These are phyloP conservation scores for Chalciporus chontae DNA, from an alignment of 768 basidiomycete genomes.

Conservation along the genomic window DNA sequence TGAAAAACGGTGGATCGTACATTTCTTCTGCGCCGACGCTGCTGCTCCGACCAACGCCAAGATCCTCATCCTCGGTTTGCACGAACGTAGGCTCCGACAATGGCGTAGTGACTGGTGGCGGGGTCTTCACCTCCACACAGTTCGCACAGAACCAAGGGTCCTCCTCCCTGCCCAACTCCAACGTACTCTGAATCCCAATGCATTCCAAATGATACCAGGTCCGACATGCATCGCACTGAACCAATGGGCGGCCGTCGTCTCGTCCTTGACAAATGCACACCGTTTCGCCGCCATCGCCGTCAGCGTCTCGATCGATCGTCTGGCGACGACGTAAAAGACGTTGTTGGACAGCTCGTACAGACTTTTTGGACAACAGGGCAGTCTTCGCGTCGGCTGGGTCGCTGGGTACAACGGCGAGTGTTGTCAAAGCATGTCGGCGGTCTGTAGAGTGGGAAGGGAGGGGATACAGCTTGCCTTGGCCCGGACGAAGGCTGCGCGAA, in stretches of 20 bases:
- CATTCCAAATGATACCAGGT: conserved; percentile 83
- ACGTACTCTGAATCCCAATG: conserved; percentile 63
- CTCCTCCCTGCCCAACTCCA: conserved; percentile 70
- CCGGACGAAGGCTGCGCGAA: conserved; percentile 24
- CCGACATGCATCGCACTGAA: conserved; percentile 78
- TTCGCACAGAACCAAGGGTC: conserved; percentile 74
- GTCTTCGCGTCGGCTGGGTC: conserved; percentile 77
- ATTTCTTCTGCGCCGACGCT: conserved; percentile 33
- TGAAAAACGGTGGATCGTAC: conserved; percentile 59
- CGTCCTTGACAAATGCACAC: conserved; percentile 64
- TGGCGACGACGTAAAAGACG: conserved; percentile 41
- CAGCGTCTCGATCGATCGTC: conserved; percentile 32
- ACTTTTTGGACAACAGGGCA: conserved; percentile 69
- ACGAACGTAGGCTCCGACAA: conserved; percentile 64
- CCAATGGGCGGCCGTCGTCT: conserved; percentile 72
- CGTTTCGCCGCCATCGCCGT: conserved; percentile 46
- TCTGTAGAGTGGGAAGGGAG: conserved; percentile 40
- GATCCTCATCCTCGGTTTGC: conserved; percentile 51
- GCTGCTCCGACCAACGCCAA: not conserved
- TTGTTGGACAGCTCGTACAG: conserved; percentile 57
- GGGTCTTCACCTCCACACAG: conserved; percentile 45
- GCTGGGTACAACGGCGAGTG: conserved; percentile 42
- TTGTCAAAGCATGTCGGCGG: conserved; percentile 11
- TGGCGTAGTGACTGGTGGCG: conserved; percentile 33
- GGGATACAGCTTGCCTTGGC: conserved; percentile 62